Conservation (phyloP, 139 green algal genomes). For the Closterium sp. region DNA sequence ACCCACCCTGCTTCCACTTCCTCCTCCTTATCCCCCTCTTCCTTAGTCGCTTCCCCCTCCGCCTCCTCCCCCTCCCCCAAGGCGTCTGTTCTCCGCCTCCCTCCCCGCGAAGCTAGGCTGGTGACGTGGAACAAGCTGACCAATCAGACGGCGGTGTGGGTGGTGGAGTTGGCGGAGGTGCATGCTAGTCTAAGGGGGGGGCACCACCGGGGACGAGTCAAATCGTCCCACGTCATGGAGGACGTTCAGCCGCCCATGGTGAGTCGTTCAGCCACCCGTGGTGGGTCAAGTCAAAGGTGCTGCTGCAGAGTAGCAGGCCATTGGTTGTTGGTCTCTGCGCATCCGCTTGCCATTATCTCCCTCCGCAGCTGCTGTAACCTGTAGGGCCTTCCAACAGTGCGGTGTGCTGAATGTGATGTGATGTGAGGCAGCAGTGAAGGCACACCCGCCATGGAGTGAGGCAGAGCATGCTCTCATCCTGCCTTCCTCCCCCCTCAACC, state of each 20-base stretch:
- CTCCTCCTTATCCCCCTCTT: neutral
- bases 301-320: no score
- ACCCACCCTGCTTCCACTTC: neutral
- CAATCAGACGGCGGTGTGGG: slow-evolving; percentile 39
- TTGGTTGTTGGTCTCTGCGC: no score
- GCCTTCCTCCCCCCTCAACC: neutral
- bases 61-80: neutral
- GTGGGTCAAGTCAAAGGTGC: no score
- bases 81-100: slow-evolving; percentile 16
- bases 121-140: slow-evolving; percentile 43
- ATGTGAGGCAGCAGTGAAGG: no score
- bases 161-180: slow-evolving; percentile 41
- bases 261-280: no score
- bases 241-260: slow-evolving; percentile 48
- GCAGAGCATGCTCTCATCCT: no score
- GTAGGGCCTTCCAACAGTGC: no score
- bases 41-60: neutral
- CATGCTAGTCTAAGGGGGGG: neutral
- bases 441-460: no score
- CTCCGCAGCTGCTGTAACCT: no score
- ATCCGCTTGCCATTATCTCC: no score
- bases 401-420: no score
- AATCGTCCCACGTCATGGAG: slow-evolving; percentile 29
- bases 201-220: slow-evolving; percentile 20
- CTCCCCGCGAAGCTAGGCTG: slow-evolving; percentile 26